phyloP scores from a whole-genome alignment of 352 stramenopile species.

The Phytophthora cajani region DNA sequence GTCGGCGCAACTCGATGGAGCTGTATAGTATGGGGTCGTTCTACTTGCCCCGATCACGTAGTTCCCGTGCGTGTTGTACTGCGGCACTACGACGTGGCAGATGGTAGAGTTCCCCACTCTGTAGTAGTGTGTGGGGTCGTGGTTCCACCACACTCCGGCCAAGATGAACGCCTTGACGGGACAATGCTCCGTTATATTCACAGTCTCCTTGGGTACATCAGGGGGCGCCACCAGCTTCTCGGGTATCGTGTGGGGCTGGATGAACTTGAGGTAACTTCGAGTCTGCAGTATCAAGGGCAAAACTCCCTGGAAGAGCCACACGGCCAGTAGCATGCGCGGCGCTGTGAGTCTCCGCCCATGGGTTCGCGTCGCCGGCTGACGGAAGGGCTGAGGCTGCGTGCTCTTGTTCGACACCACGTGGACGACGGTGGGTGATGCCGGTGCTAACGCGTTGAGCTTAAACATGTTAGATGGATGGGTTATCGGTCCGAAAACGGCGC shows the following conservation, averaged over 20 bases:
- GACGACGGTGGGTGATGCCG: not conserved
- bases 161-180: conserved; percentile 18
- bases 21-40: not conserved
- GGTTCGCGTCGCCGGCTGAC: not conserved
- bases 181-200: conserved; percentile 11
- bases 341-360: not conserved
- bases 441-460: not conserved
- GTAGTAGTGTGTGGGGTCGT: conserved; percentile 22
- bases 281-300: conserved; percentile 15
- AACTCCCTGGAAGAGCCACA: conserved; percentile 17
- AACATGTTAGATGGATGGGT: not conserved
- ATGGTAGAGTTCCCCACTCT: not conserved
- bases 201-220: not conserved
- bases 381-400: not conserved
- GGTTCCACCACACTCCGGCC: conserved; percentile 27
- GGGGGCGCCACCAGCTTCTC: conserved; percentile 7
- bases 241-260: conserved; percentile 24
- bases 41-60: conserved; percentile 15
- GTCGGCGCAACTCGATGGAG: conserved; percentile 12
- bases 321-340: not conserved
- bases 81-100: conserved; percentile 22
- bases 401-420: not conserved
- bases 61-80: conserved; percentile 27
- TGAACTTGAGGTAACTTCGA: conserved; percentile 23
- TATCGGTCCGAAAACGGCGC: not conserved